Evolutionary conservation across 1,139 yeast species (phyloP).

Genomic region (Kurtzmaniella quercitrusa): DNA sequence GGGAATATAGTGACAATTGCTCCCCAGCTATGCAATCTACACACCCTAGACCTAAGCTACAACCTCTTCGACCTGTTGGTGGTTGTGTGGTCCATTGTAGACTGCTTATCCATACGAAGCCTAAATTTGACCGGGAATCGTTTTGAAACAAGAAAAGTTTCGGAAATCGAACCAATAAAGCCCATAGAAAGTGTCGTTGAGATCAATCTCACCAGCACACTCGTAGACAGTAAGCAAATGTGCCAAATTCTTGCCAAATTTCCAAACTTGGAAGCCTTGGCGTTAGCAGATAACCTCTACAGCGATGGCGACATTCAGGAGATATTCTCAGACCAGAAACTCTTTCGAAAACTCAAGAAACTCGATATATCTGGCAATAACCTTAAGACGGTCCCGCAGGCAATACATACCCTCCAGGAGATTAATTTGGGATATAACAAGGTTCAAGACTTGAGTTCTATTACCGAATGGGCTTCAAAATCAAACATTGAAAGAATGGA

Average conservation of each 20-base stretch:
- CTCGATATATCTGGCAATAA: constrained; percentile 47
- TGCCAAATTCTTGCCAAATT: constrained; percentile 29
- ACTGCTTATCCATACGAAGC: constrained; percentile 28
- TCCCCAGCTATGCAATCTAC: neutral
- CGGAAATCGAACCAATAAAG: neutral
- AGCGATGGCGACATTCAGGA: constrained; percentile 17
- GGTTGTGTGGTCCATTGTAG: constrained; percentile 34
- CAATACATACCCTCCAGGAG: constrained; percentile 6
- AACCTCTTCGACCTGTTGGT: constrained; percentile 48
- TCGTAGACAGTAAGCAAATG: constrained; percentile 20
- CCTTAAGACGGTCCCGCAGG: constrained; percentile 28
- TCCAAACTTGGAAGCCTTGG: constrained; percentile 39
- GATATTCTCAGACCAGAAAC: constrained; percentile 8
- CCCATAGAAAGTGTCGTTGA: constrained; percentile 8
- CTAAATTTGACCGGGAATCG: constrained; percentile 64
- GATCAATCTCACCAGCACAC: constrained; percentile 30
- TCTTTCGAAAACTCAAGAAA: neutral
- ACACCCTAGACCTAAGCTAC: constrained; percentile 56
- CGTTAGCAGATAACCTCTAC: constrained; percentile 46
- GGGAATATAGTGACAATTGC: constrained; percentile 8
- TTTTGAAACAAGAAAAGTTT: constrained; percentile 14
- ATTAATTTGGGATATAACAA: constrained; percentile 26
- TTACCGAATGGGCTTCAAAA: constrained; percentile 2
- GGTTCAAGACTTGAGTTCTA: constrained; percentile 9
- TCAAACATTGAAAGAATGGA: constrained; percentile 25